Base-by-base conservation (phyloP, 73 alveolate species). In the Tetrahymena elliotti region DNA sequence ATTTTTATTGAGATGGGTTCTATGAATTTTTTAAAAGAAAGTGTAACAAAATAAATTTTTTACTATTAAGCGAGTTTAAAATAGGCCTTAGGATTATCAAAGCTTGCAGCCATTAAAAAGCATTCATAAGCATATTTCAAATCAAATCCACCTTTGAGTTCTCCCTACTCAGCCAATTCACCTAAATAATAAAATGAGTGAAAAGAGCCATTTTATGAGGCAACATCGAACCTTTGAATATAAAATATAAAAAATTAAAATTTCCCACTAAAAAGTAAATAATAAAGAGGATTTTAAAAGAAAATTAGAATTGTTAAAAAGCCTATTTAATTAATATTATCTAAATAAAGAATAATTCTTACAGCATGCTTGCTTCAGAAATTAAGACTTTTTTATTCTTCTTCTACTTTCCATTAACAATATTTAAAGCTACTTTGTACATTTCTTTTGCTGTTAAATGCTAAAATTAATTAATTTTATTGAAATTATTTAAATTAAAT, bases 401-500 rank as follows among this genome's bases (percentile, higher is more conserved):
- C 83, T 88, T 94, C 93, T 94, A 38, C 83, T 94, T 94, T 3
- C 93, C 84, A 35, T 37, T 33, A 93, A 94, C 84, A 88, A 94
- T 94, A 94, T 94, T 94, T 93, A 94, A 83, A 52, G 96, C 96
- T 33, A 94, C 96, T 94, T 94, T 94, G 41, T 94, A 94, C 96
- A 94, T 94, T 84, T 94, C 96, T 40, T 94, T 94, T 34, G 96
- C 96, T 10, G 93, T 93, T 83, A 94, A 27, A 94, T 94, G 96
- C 82, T 94, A 37, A n/a, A 7, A 68, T 22, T 68, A 68, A 24
- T 27, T 22, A 27, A 18, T 6, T 27, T 68, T 53, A 52, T n/a
- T 2, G n/a, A 3, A 68, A 27, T 68, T 68, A 8, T 24, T 6
- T 68, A 4, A 24, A 3, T n/a, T 3, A 6, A 6, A 16, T n/a